These are phyloP conservation scores for Cicer cuneatum DNA, from an alignment of 306 rosid genomes.

Conservation along the genomic window DNA sequence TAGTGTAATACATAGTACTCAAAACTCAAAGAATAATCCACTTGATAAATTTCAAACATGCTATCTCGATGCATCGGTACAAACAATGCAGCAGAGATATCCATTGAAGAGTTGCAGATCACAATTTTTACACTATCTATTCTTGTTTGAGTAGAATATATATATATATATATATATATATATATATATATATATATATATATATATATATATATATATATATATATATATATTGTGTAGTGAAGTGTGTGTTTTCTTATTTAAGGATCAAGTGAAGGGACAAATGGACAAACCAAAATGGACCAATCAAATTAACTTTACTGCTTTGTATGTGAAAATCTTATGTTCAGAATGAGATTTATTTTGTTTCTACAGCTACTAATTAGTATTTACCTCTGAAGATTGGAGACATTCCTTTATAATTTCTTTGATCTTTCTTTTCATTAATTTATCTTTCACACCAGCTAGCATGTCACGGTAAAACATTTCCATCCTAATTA, in stretches of 20 bases:
- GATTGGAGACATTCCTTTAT: conserved; percentile 70
- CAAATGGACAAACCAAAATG: conserved; percentile 8
- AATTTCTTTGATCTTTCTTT: conserved; percentile 75
- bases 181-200: too few species aligned
- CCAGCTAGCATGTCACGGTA: conserved; percentile 70
- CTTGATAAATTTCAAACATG: too few species aligned
- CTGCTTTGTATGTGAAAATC: conserved; percentile 18
- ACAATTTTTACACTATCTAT: too few species aligned
- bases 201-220: too few species aligned
- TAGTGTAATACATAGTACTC: not conserved
- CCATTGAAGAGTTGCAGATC: too few species aligned
- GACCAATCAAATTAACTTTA: conserved; percentile 25
- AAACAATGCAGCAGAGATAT: too few species aligned
- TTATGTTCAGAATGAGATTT: conserved; percentile 15
- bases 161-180: too few species aligned
- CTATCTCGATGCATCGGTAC: too few species aligned
- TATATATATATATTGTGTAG: too few species aligned
- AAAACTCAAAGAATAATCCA: too few species aligned
- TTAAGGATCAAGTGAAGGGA: not conserved
- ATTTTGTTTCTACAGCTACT: conserved; percentile 9
- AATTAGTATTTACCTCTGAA: conserved; percentile 35
- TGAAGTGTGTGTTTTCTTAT: too few species aligned
- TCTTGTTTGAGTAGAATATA: too few species aligned
- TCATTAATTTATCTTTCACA: conserved; percentile 79
- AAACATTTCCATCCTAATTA: conserved; percentile 69